These are phyloP conservation scores for Kingdonia uniflora DNA, from an alignment of 164 flowering plant genomes.

Conservation along the genomic window DNA sequence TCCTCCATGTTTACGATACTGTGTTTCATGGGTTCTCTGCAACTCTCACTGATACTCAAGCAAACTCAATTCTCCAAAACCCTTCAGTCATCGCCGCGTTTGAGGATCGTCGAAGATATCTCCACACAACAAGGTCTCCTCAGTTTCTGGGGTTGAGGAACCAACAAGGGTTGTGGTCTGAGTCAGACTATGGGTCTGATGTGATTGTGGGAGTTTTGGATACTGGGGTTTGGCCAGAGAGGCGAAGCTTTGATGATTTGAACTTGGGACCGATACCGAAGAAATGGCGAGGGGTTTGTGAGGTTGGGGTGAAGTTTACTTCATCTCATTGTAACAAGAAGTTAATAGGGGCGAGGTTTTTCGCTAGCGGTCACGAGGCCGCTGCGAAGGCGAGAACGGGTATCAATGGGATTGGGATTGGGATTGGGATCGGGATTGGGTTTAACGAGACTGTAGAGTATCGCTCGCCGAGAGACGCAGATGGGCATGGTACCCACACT, in stretches of 20 bases:
- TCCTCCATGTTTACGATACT: conserved; percentile 73
- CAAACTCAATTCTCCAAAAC: conserved; percentile 24
- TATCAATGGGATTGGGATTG: conserved; percentile 16
- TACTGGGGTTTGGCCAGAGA: conserved; percentile 95
- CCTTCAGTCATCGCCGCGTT: conserved; percentile 67
- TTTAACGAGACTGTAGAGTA: conserved; percentile 53
- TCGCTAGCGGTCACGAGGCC: conserved; percentile 69
- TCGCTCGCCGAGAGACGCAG: conserved; percentile 80
- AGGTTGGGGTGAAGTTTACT: conserved; percentile 43
- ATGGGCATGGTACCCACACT: conserved; percentile 97
- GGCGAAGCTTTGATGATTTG: conserved; percentile 70
- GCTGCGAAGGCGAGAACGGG: too few relatives aligned
- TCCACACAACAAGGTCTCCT: conserved; percentile 98
- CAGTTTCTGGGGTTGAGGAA: conserved; percentile 80
- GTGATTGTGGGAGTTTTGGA: conserved; percentile 82
- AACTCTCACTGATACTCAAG: conserved; percentile 33
- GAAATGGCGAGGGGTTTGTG: conserved; percentile 71
- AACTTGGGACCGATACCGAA: conserved; percentile 70
- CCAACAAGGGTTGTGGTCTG: conserved; percentile 88
- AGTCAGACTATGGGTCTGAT: conserved; percentile 86
- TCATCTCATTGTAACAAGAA: conserved; percentile 54
- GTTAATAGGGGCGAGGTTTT: conserved; percentile 76
- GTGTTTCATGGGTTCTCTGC: conserved; percentile 97
- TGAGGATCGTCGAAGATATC: conserved; percentile 60
- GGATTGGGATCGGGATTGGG: conserved; percentile 19